These are phyloP conservation scores for Fusarium illudens DNA, from an alignment of 2,329 filamentous ascomycete species.

Conservation along the genomic window DNA sequence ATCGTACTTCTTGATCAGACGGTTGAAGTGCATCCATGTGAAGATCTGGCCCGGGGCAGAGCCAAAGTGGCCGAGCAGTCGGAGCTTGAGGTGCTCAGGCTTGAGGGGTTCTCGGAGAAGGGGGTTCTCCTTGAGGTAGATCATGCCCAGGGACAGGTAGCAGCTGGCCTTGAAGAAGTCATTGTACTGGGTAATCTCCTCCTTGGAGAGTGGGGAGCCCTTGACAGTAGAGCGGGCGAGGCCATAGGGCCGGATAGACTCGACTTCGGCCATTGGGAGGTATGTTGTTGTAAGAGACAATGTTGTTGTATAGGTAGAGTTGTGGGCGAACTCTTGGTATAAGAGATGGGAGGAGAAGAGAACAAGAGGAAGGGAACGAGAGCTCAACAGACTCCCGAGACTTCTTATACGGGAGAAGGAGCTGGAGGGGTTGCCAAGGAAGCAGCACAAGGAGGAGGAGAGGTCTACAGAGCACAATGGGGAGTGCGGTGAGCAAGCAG, in stretches of 20 bases:
- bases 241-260: slow-evolving; percentile 71
- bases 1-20: slow-evolving; percentile 82
- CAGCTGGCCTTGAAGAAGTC: slow-evolving; percentile 78
- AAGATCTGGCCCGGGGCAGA: slow-evolving; percentile 84
- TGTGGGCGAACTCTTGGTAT: slow-evolving; percentile 35
- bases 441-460: slow-evolving; percentile 12
- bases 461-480: slow-evolving; percentile 24
- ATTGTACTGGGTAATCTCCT: slow-evolving; percentile 74
- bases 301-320: slow-evolving; percentile 9
- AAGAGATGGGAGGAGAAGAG: slow-evolving; percentile 36
- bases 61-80: slow-evolving; percentile 80
- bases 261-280: slow-evolving; percentile 51
- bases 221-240: slow-evolving; percentile 70
- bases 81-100: slow-evolving; percentile 75
- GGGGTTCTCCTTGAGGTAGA: slow-evolving; percentile 78
- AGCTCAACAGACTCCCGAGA: slow-evolving; percentile 13
- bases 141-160: slow-evolving; percentile 82
- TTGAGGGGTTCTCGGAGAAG: slow-evolving; percentile 74
- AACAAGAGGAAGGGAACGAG: slow-evolving; percentile 5
- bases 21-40: slow-evolving; percentile 84
- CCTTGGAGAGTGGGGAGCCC: slow-evolving; percentile 67
- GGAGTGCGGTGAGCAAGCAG: slow-evolving; percentile 33
- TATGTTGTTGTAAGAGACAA: slow-evolving; percentile 21
- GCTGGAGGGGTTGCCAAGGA: slow-evolving; percentile 7
- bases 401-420: slow-evolving; percentile 40